Evolutionary conservation across 352 stramenopile species (phyloP), one percentile per base, ranked within the genome.

Genomic region (Phytophthora aleatoria): DNA sequence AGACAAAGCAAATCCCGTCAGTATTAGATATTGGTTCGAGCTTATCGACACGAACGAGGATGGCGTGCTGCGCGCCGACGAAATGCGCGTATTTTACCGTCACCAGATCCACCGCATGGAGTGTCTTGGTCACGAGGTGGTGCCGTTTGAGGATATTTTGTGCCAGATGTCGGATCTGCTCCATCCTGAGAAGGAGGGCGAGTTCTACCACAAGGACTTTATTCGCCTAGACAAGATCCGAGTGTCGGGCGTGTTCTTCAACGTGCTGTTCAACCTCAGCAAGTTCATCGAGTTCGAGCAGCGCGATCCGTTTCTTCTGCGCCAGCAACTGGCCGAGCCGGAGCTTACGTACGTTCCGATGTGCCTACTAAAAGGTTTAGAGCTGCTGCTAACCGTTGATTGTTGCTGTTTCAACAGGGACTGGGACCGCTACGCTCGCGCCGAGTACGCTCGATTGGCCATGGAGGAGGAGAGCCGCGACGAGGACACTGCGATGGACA

Each of bases 281-380:
- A 99, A 99, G 74, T 99, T 99, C 58, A 97, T 99, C 44, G 88
- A 97, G 57, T 99, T 99, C 76, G 97, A 99, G 80, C 92, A 98
- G 72, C 85, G 97, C 20, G 97, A 99, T 77, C 97, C 97, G 15
- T 99, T 99, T 76, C 78, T 98, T 36, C 85, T 99, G 68, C 91
- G 97, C 41, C 96, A 99, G 69, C 87, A 96, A 59, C 72, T 96
- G n/a, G 84, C 86, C 2, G 85, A 96, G 64, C 87, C 87, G 13
- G 87, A 96, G 68, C 78, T 96, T 24, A 96, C 85, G 85, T 95
- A 77, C 50, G 81, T 85, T 27, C 9, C 30, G 27, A 28, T 16
- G 1, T 20, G 20, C 20, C 20, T 0, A 20, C 20, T 20, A 20
- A 20, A 27, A 41, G 33, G n/a, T 39, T 33, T 31, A 4, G 11